Base-by-base conservation (phyloP, 306 rosid genomes). In the Psophocarpus tetragonolobus region DNA sequence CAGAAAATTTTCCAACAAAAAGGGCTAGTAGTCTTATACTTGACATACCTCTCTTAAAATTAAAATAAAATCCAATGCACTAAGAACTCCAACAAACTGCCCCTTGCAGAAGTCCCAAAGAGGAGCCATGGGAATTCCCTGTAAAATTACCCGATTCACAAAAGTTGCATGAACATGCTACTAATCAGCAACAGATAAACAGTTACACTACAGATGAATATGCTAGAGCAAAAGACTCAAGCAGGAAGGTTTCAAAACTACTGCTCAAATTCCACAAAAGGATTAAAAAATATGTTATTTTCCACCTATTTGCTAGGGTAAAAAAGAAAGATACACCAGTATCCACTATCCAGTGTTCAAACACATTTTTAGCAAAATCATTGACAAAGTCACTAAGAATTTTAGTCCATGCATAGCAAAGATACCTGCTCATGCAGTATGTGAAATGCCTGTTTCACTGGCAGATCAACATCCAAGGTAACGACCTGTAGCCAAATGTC, bases 381-480 rank as follows among this genome's bases (percentile, higher is more conserved):
- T 15, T 68, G 18, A 32, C 41, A 47, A 76, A 45, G 32, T 32
- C 41, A 60, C 77, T 6, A 51, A 51, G 20, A 65, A 82, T 76
- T 61, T 27, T 47, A 72, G 68, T 21, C 69, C 20, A 36, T 39
- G 74, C 29, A 72, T 18, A 73, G 74, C 60, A 75, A 47, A 45
- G 42, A 71, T 91, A 88, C 99, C 98, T 92, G 98, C 84, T 96
- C 98, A 41, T 96, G 96, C 80, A 96, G 83, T 79, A 92, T 88
- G 76, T 96, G 98, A 86, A 96, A 96, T 74, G 99, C 97, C 85
- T 96, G 94, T 88, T 96, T 92, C 85, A 96, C 98, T 9, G 99
- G 99, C 77, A 96, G 74, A 77, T 91, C 94, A 77, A 88, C 87
- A 81, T 92, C 98, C 88, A 96, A 83, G 53, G 97, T 90, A 39